phyloP scores from a whole-genome alignment of 2,329 filamentous ascomycete species.

The Pyricularia pennisetigena region DNA sequence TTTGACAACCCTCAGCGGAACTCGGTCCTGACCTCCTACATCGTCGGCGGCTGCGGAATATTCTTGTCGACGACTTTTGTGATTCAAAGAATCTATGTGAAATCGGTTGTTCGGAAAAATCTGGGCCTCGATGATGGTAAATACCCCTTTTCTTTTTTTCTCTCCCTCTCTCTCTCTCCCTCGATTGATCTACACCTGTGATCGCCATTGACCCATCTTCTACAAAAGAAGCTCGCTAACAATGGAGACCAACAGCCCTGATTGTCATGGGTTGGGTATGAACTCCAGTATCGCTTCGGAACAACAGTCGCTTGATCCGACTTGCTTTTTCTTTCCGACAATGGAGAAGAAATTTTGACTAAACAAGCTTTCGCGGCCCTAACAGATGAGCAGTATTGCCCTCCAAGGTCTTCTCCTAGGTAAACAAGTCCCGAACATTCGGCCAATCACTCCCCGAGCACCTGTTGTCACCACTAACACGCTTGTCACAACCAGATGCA shows the following conservation, averaged over 20 bases:
- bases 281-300: not conserved
- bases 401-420: not conserved
- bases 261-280: not conserved
- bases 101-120: constrained; percentile 13
- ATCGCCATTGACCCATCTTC: no score
- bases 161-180: no score
- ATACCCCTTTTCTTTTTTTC: constrained; percentile 2
- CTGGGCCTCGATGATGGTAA: constrained; percentile 18
- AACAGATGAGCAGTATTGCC: not conserved
- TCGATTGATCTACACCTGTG: no score
- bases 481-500: not conserved
- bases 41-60: constrained; percentile 14
- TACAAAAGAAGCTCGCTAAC: not conserved
- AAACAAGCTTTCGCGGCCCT: not conserved
- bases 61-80: constrained; percentile 14
- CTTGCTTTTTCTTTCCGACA: not conserved
- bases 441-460: not conserved
- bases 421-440: not conserved
- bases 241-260: not conserved
- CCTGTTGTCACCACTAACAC: not conserved
- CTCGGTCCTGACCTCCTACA: constrained; percentile 12
- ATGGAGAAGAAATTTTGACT: not conserved
- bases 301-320: not conserved
- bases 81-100: constrained; percentile 17
- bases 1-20: constrained; percentile 16